Evolutionary conservation across 306 rosid species (phyloP).

Genomic region (Lathyrus tuberosus): DNA sequence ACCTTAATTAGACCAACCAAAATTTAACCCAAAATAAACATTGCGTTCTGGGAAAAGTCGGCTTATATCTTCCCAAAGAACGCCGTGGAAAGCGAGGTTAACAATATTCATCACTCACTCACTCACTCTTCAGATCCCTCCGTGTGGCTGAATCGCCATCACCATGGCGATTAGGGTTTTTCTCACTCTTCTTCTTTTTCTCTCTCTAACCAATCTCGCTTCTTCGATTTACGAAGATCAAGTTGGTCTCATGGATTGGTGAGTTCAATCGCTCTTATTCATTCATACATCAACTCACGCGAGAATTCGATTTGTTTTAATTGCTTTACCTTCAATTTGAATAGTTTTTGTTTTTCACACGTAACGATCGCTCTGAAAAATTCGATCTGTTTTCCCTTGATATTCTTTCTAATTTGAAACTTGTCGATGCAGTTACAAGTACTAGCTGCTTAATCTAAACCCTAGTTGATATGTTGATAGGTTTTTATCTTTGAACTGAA

Average conservation of each 20-base stretch:
- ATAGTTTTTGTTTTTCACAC: background rate
- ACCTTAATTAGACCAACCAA: background rate
- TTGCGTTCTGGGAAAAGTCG: constrained; percentile 31
- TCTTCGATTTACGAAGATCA: constrained; percentile 87
- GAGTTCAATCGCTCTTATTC: constrained; percentile 38
- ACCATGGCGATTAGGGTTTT: constrained; percentile 72
- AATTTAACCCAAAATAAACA: background rate
- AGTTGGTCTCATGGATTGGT: constrained; percentile 98
- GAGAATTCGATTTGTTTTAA: constrained; percentile 11
- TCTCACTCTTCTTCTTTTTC: constrained; percentile 46
- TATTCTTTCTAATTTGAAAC: constrained; percentile 13
- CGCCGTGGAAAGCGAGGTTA: background rate
- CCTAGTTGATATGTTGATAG: constrained; percentile 10
- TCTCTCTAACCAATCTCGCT: constrained; percentile 40
- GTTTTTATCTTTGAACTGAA: constrained; percentile 8
- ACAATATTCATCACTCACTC: background rate
- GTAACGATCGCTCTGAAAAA: background rate
- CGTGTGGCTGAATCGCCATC: constrained; percentile 55
- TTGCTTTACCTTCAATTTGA: constrained; percentile 4
- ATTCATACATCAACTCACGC: background rate
- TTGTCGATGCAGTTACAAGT: background rate
- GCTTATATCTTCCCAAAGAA: constrained; percentile 25
- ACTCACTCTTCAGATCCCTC: constrained; percentile 54
- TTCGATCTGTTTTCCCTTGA: constrained; percentile 16
- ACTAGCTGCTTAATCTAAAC: constrained; percentile 15